Percentiles rank a stretch among this genome's conserved stretches.
These are phyloP conservation scores for Lichenothelia convexa DNA, from an alignment of 495 filamentous ascomycete species.

Conservation along the genomic window DNA sequence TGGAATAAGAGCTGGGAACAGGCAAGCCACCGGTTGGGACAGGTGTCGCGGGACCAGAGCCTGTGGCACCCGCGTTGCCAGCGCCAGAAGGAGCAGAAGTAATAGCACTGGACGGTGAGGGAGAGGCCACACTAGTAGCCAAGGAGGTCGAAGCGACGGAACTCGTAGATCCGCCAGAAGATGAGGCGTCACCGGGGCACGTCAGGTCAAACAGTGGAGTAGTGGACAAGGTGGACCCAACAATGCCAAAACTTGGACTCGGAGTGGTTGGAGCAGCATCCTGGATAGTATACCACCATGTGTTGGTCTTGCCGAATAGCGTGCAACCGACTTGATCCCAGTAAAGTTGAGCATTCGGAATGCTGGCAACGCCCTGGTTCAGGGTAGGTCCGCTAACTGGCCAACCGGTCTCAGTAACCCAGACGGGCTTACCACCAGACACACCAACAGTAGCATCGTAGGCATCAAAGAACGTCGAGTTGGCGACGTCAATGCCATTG, in stretches of 20 bases:
- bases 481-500: slow-evolving; percentile 45
- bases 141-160: background rate
- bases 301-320: slow-evolving; percentile 47
- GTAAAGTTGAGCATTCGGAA: slow-evolving; percentile 56
- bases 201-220: slow-evolving; percentile 17
- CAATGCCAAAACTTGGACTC: slow-evolving; percentile 53
- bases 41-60: too few relatives aligned
- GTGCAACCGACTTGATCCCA: slow-evolving; percentile 66
- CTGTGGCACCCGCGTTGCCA: too few relatives aligned
- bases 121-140: background rate
- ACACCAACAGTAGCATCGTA: slow-evolving; percentile 36
- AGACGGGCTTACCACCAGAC: slow-evolving; percentile 50
- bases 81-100: too few relatives aligned
- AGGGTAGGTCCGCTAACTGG: slow-evolving; percentile 47
- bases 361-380: slow-evolving; percentile 41
- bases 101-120: background rate
- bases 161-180: background rate
- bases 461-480: slow-evolving; percentile 43
- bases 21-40: too few relatives aligned
- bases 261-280: slow-evolving; percentile 38
- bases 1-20: too few relatives aligned
- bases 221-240: slow-evolving; percentile 29
- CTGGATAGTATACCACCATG: slow-evolving; percentile 62
- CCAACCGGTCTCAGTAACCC: slow-evolving; percentile 86
- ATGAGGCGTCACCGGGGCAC: slow-evolving; percentile 7